Conservation (phyloP, 352 stramenopile species). For the Peronosclerospora sorghi region DNA sequence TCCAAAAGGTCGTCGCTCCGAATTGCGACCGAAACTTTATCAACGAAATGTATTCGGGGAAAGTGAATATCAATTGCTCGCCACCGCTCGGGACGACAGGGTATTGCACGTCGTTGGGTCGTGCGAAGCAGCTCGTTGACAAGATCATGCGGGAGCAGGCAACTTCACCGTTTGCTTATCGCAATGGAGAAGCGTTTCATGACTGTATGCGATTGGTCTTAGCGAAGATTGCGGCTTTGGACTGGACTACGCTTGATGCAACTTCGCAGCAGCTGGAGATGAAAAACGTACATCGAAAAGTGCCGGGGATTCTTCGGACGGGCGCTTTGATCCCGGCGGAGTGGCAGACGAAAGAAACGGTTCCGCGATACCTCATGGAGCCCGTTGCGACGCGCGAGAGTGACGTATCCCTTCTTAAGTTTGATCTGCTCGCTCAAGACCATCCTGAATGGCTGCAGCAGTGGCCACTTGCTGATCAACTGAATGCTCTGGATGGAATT, state of each 20-base stretch:
- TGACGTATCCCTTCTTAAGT: neutral
- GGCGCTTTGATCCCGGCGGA: constrained; percentile 18
- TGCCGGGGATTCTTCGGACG: constrained; percentile 19
- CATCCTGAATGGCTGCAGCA: constrained; percentile 11
- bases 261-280: constrained; percentile 26
- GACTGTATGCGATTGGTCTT: constrained; percentile 61
- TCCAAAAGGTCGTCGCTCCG: constrained; percentile 28
- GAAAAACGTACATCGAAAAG: constrained; percentile 18
- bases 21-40: constrained; percentile 59
- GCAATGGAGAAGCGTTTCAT: constrained; percentile 37
- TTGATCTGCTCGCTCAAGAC: neutral
- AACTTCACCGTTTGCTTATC: constrained; percentile 22
- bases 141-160: constrained; percentile 6
- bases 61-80: constrained; percentile 53
- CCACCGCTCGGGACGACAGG: constrained; percentile 49
- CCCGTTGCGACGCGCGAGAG: neutral
- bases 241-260: constrained; percentile 63
- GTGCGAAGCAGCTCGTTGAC: constrained; percentile 29
- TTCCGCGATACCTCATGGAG: constrained; percentile 12
- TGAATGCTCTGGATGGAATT: constrained; percentile 10
- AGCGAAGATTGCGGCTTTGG: constrained; percentile 65
- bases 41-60: constrained; percentile 47
- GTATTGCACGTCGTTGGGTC: constrained; percentile 49
- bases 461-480: constrained; percentile 10
- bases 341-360: constrained; percentile 3